Conservation (phyloP, 805 yeast species). For the Kuraishia ogatae region DNA sequence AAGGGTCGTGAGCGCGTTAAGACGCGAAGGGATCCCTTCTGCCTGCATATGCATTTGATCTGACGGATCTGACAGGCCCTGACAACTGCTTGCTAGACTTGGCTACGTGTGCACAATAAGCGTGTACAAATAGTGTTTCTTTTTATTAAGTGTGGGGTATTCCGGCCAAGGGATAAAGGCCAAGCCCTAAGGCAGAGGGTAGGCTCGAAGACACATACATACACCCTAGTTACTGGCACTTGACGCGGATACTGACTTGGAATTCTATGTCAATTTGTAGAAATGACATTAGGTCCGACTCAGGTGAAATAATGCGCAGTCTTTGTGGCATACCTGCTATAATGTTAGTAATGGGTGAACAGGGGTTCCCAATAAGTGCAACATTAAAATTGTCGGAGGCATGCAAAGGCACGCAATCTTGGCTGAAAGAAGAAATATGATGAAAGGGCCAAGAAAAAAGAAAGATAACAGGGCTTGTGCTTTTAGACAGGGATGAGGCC, state of each 20-base stretch:
- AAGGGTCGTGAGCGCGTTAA: not conserved
- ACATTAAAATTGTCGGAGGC: not conserved
- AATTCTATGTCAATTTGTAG: not conserved
- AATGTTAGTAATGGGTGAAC: too few relatives aligned
- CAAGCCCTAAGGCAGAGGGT: too few relatives aligned
- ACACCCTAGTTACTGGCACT: too few relatives aligned
- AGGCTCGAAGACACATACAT: too few relatives aligned
- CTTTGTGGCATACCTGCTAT: not conserved
- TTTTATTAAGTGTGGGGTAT: not conserved
- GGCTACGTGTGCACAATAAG: not conserved
- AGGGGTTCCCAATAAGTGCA: too few relatives aligned
- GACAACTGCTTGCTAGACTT: not conserved
- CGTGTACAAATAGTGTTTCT: not conserved
- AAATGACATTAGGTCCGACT: not conserved
- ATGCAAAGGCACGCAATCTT: not conserved
- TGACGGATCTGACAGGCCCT: not conserved
- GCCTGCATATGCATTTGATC: not conserved
- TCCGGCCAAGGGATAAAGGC: not conserved
- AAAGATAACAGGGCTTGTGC: too few relatives aligned
- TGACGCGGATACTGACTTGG: too few relatives aligned
- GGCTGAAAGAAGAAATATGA: not conserved
- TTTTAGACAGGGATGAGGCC: too few relatives aligned
- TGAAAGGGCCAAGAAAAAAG: not conserved
- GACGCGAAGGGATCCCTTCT: not conserved
- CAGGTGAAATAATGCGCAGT: not conserved